phyloP scores from a whole-genome alignment of 83 land plant genomes.

The Picea mariana region DNA sequence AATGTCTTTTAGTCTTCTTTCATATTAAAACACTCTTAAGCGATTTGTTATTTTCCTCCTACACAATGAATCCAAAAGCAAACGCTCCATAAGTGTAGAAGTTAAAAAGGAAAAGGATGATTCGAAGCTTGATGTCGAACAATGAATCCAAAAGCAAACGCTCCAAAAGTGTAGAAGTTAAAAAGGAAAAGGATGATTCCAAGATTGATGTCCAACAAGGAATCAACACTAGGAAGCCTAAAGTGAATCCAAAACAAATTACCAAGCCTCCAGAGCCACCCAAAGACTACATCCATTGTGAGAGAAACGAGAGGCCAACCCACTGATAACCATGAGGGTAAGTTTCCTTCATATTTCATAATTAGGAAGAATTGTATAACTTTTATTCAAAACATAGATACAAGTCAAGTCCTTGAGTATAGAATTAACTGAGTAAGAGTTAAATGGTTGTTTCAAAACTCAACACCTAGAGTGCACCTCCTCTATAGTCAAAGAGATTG shows the following conservation, averaged over 20 bases:
- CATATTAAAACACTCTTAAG: not conserved
- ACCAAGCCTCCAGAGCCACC: conserved; percentile 18
- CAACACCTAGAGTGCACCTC: too few species aligned
- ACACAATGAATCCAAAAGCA: conserved; percentile 8
- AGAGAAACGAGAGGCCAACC: conserved; percentile 22
- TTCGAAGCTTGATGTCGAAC: too few species aligned
- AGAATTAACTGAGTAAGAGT: not conserved
- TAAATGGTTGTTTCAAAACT: not conserved
- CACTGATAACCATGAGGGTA: conserved; percentile 23
- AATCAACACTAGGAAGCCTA: not conserved
- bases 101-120: not conserved
- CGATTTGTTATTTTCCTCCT: not conserved
- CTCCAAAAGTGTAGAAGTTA: not conserved
- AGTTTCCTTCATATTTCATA: not conserved
- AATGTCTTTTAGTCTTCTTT: not conserved
- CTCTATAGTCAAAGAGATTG: not conserved
- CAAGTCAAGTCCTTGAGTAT: not conserved
- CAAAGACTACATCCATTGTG: conserved; percentile 22
- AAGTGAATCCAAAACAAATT: conserved; percentile 3
- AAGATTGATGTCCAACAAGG: not conserved
- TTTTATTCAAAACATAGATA: not conserved
- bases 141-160: conserved; percentile 3
- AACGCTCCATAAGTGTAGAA: not conserved
- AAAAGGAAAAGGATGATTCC: not conserved
- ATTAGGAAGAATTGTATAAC: not conserved